These are phyloP conservation scores for Hirschfeldia incana DNA, from an alignment of 345 rosid species.

Conservation along the genomic window DNA sequence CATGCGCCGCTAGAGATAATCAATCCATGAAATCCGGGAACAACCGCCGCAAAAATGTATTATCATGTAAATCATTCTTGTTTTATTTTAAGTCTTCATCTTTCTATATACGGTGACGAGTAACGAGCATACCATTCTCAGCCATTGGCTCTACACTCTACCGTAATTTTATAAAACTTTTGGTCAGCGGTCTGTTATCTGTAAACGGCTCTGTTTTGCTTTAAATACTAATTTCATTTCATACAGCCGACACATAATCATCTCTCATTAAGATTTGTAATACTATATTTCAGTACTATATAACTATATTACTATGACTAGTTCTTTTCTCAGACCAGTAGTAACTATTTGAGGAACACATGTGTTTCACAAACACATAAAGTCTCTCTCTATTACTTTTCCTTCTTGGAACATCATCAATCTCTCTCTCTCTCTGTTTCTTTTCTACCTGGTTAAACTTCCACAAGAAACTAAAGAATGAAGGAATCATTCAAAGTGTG, in stretches of 20 bases:
- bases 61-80: not conserved
- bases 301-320: not conserved
- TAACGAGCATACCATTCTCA: slow-evolving; percentile 6
- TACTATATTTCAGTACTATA: not conserved
- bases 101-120: not conserved
- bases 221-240: slow-evolving; percentile 16
- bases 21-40: not conserved
- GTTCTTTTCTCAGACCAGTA: not conserved
- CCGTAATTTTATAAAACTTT: not conserved
- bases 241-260: slow-evolving; percentile 25
- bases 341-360: not conserved
- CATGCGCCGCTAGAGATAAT: not conserved
- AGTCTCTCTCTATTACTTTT: slow-evolving; percentile 3
- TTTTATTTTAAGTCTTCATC: not conserved
- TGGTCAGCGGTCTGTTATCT: not conserved
- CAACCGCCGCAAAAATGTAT: not conserved
- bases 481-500: slow-evolving; percentile 38
- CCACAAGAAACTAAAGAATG: not conserved
- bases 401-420: not conserved
- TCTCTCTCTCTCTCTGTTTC: slow-evolving; percentile 5
- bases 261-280: not conserved
- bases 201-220: not conserved
- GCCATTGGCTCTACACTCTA: slow-evolving; percentile 3
- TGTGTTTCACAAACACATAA: slow-evolving; percentile 14
- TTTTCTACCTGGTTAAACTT: slow-evolving; percentile 6